A percentile compares a stretch with the other conserved stretches of the same genome.
These are phyloP conservation scores for Ambispora gerdemannii DNA, from an alignment of 192 early-diverging fungal species.

Conservation along the genomic window DNA sequence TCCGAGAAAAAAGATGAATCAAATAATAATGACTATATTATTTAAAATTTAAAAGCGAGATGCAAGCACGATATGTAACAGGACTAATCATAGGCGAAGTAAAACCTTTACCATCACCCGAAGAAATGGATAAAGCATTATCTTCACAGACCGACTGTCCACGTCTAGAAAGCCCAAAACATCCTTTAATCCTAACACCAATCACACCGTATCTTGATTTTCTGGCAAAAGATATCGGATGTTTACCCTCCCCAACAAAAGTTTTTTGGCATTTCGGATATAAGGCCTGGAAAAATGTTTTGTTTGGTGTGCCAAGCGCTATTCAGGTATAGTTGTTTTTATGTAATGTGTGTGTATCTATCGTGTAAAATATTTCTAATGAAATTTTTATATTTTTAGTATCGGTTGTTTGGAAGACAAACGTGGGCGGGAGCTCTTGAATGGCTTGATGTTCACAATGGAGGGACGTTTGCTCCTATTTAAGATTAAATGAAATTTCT, in stretches of 20 bases:
- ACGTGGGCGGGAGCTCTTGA: neutral
- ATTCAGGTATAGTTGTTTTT: constrained; percentile 17
- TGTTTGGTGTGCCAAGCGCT: constrained; percentile 35
- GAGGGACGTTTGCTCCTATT: too few relatives aligned
- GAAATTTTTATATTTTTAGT: neutral
- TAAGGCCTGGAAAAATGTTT: constrained; percentile 14
- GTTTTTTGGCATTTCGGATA: constrained; percentile 33
- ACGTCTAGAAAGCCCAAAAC: constrained; percentile 29
- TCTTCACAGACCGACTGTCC: constrained; percentile 27
- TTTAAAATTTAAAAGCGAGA: too few relatives aligned
- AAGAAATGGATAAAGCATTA: constrained; percentile 49
- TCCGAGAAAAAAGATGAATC: neutral
- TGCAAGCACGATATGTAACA: constrained; percentile 53
- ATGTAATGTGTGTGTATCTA: neutral
- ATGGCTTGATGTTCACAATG: neutral
- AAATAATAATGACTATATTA: neutral
- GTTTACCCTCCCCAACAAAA: constrained; percentile 41
- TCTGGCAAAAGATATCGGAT: constrained; percentile 45
- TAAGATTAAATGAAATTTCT: too few relatives aligned
- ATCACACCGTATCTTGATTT: constrained; percentile 44
- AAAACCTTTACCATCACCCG: constrained; percentile 38
- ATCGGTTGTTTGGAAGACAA: neutral
- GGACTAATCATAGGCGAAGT: constrained; percentile 42
- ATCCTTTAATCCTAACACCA: constrained; percentile 54
- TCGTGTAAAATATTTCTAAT: neutral